Base-by-base conservation (phyloP, 139 green algal species). In the Asterochloris sp. region DNA sequence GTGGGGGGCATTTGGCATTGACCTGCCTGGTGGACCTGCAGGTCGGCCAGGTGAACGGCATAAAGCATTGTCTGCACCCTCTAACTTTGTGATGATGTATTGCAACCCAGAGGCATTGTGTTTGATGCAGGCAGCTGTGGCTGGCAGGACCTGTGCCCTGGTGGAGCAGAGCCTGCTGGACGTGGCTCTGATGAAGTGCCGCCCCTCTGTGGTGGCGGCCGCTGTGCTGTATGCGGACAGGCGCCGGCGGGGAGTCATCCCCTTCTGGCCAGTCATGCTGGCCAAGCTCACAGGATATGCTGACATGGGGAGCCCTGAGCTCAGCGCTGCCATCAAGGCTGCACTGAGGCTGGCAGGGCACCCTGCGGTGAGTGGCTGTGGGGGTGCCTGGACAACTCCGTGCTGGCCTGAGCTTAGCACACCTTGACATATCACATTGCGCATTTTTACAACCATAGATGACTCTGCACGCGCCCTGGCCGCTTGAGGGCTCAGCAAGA, bases 201-300 rank as follows among this genome's bases (percentile, higher is more conserved):
- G 93, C 10, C 93, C 93, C 24, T 93, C 87, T n/a, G 90, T 96
- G 9, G 92, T 96, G 1, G 93, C 93, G 4, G 93, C 93, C 0
- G 92, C 93, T 12, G 78, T 97, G 54, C 83, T 97, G 74, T 97
- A 96, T 68, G 89, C 91, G 14, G 93, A 97, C 85, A 86, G 93
- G 6, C 90, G 93, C 28, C 71, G 86, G 24, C 90, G 92, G 17
- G 93, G 93, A 24, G 87, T 93, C 54, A 93, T 97, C 69, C 93
- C 93, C 27, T 97, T 95, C 83, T 97, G 93, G 93, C 93, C 93
- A 63, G 90, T 88, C 74, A 93, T 93, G 86, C 87, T 97, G 66
- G 91, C 93, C 27, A 95, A 94, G 81, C 82, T 97, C 13, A 96
- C 93, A 16, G 91, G 91, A 9, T 97, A 96, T 76, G 75, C 91